Evolutionary conservation across 176 grass and related monocot genomes (phyloP).

Genomic region (Phragmites australis): DNA sequence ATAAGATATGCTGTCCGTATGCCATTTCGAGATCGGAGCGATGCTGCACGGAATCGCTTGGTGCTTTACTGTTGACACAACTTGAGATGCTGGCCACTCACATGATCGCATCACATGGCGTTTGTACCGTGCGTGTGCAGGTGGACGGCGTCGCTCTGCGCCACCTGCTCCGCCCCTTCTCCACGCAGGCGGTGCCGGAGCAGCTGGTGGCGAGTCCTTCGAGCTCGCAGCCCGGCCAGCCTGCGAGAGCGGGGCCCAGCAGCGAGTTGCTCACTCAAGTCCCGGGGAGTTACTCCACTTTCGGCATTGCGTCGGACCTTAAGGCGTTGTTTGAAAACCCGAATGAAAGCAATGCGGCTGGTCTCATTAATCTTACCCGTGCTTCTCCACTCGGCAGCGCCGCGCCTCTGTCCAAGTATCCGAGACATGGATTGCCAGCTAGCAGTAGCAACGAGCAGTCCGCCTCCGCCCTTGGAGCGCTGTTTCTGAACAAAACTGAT

Average conservation of each 20-base stretch:
- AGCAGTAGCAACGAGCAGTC: constrained; percentile 44
- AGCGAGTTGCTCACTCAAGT: constrained; percentile 51
- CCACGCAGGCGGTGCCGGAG: constrained; percentile 42
- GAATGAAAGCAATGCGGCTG: constrained; percentile 36
- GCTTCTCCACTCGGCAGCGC: constrained; percentile 1
- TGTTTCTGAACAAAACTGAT: constrained; percentile 20
- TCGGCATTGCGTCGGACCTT: constrained; percentile 34
- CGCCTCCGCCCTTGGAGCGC: constrained; percentile 21
- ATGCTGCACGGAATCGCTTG: neutral
- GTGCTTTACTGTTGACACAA: neutral
- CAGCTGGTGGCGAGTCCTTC: constrained; percentile 7
- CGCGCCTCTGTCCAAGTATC: constrained; percentile 37
- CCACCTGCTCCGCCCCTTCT: constrained; percentile 46
- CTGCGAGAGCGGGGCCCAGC: constrained; percentile 30
- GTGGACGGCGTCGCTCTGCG: constrained; percentile 39
- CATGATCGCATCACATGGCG: neutral
- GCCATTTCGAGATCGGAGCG: neutral
- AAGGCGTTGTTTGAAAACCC: constrained; percentile 33
- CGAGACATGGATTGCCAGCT: constrained; percentile 20
- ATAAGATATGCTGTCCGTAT: too few species aligned
- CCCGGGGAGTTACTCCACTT: constrained; percentile 40
- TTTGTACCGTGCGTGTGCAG: constrained; percentile 24
- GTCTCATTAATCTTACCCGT: constrained; percentile 31
- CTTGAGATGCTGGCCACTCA: neutral
- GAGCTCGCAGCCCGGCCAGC: constrained; percentile 27